Base-by-base conservation (phyloP, 495 filamentous ascomycete species). In the Penicillium lagena region DNA sequence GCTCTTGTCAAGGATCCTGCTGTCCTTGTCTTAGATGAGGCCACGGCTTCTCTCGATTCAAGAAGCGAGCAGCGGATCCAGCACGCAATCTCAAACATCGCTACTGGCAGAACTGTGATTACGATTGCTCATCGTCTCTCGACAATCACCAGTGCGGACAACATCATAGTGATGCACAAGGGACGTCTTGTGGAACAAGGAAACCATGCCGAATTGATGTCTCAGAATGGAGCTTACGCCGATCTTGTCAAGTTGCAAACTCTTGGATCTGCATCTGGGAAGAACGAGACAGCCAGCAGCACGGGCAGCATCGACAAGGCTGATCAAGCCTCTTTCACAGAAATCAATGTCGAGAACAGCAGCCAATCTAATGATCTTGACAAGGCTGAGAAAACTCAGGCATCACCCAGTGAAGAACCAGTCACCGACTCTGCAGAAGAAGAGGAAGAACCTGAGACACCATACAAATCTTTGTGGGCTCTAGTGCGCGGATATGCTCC, bases 1-100 rank as follows among this genome's bases (percentile, higher is more conserved):
- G 81, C 80, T 17, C 78, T 89, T 28, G 75, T 94, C 42, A 86
- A 87, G 54, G 74, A 87, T 38, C 87, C 89, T 0, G 78, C 79
- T n/a, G 83, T 95, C 44, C 66, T 95, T 6, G 82, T 95, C 29
- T 66, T 95, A 7, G 88, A 94, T 54, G 89, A 95, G 61, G 88
- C 89, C 12, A 93, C 87, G 1, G 80, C 60, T 7, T 70, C 68
- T 29, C 36, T 80, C 2, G 77, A 80, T 55, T 77, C 77, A 4
- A 54, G 64, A 35, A 78, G 66, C 37, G 77, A 81, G 49, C 69
- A 61, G 34, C 67, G 68, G 15, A 78, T 80, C 41, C 77, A 76
- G 50, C 50, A 48, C 5, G 73, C 76, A 12, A 68, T 81, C 42
- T 63, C 68, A 31, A 67, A 67, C 30, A 67, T 73, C 10, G 56